These are phyloP conservation scores for Blastobotrys petasosporus DNA, from an alignment of 1,139 yeast genomes.

Conservation along the genomic window DNA sequence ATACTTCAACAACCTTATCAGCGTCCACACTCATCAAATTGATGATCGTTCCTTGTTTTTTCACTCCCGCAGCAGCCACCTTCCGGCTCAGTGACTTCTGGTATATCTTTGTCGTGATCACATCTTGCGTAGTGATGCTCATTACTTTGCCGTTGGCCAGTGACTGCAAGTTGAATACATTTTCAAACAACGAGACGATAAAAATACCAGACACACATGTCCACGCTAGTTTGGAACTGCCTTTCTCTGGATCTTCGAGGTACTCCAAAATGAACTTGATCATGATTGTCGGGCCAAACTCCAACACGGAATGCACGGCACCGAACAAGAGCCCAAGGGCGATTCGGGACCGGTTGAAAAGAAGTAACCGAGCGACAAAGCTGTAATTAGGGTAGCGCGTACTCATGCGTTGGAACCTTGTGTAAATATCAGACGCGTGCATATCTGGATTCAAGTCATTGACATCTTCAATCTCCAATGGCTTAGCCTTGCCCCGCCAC, in stretches of 20 bases:
- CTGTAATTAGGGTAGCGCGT: too few species aligned
- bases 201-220: constrained; percentile 3
- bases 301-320: too few species aligned
- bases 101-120: constrained; percentile 2
- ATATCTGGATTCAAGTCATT: not conserved
- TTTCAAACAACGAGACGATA: not conserved
- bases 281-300: not conserved
- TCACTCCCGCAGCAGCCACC: not conserved
- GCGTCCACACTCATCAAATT: constrained; percentile 95
- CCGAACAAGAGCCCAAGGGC: too few species aligned
- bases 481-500: constrained; percentile 6
- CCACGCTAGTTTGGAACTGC: constrained; percentile 1
- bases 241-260: constrained; percentile 1
- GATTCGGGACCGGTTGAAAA: too few species aligned
- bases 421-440: not conserved
- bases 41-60: constrained; percentile 68
- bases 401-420: too few species aligned
- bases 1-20: constrained; percentile 80
- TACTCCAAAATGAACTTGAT: constrained; percentile 8
- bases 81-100: constrained; percentile 1
- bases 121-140: not conserved
- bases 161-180: constrained; percentile 1
- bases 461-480: not conserved
- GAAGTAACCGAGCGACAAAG: too few species aligned
- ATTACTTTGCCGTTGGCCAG: not conserved